A percentile compares a stretch with the other conserved stretches of the same genome.
Conservation (phyloP, 208 protist species). For the Trypanosoma caninum region DNA sequence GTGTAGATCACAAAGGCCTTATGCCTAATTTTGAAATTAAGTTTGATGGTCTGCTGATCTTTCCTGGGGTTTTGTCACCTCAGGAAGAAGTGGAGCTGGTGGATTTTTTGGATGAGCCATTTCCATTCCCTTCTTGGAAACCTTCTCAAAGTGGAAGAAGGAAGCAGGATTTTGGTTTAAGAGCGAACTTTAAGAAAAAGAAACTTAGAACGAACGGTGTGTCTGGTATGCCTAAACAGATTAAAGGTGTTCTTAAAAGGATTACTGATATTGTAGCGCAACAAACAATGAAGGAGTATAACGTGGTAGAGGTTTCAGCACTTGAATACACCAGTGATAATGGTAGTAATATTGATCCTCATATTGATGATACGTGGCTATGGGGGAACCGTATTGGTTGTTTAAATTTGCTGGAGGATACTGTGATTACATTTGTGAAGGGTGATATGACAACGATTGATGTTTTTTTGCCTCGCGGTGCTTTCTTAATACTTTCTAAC, state of each 20-base stretch:
- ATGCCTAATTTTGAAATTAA: neutral
- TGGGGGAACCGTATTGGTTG: slow-evolving; percentile 85
- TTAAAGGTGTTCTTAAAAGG: slow-evolving; percentile 37
- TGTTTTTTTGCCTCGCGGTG: slow-evolving; percentile 59
- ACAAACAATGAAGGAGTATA: slow-evolving; percentile 34
- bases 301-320: slow-evolving; percentile 60
- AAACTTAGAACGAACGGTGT: slow-evolving; percentile 63
- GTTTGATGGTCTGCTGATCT: slow-evolving; percentile 46
- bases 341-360: slow-evolving; percentile 80
- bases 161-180: slow-evolving; percentile 84
- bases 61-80: slow-evolving; percentile 38
- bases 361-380: slow-evolving; percentile 91
- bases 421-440: slow-evolving; percentile 83
- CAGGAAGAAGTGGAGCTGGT: slow-evolving; percentile 50
- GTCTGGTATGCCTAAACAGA: slow-evolving; percentile 46
- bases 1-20: slow-evolving; percentile 38
- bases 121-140: slow-evolving; percentile 64
- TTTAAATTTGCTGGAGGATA: slow-evolving; percentile 63
- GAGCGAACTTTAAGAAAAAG: slow-evolving; percentile 85
- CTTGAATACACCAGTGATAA: slow-evolving; percentile 65
- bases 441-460: slow-evolving; percentile 42
- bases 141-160: slow-evolving; percentile 82
- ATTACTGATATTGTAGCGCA: slow-evolving; percentile 25
- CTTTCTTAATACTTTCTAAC: slow-evolving; percentile 76
- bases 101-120: slow-evolving; percentile 55